A percentile compares a stretch with the other conserved stretches of the same genome.
Conservation (phyloP, 305 asterid genomes). For the Fraxinus latifolia region DNA sequence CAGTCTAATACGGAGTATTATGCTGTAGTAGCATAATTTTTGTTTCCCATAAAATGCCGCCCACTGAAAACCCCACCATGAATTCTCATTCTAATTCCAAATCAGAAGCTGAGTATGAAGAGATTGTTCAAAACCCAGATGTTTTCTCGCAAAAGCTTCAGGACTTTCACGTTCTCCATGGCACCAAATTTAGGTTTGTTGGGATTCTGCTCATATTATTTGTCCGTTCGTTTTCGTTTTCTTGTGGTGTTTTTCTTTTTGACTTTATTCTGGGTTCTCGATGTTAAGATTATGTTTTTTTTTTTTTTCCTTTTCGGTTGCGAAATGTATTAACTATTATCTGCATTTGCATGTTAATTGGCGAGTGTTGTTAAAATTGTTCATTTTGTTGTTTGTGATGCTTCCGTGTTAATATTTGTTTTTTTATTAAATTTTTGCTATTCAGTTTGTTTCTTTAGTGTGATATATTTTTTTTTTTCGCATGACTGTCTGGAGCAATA, state of each 20-base stretch:
- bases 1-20: neutral
- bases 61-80: slow-evolving; percentile 35
- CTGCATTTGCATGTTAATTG: slow-evolving; percentile 31
- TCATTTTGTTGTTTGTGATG: slow-evolving; percentile 14
- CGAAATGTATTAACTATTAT: neutral
- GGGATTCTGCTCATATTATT: neutral
- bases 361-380: slow-evolving; percentile 14
- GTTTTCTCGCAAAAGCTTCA: slow-evolving; percentile 64
- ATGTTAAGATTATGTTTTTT: neutral
- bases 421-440: neutral
- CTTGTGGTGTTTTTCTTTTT: neutral
- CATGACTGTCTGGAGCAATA: neutral
- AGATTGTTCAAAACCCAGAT: slow-evolving; percentile 63
- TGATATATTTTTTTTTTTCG: neutral
- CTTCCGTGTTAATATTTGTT: slow-evolving; percentile 5
- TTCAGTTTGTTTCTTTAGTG: neutral
- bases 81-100: slow-evolving; percentile 56
- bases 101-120: slow-evolving; percentile 71
- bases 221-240: neutral
- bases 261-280: neutral
- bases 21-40: slow-evolving; percentile 19
- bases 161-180: slow-evolving; percentile 52
- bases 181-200: slow-evolving; percentile 56
- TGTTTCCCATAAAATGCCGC: slow-evolving; percentile 47
- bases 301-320: neutral